Evolutionary conservation across 2,329 filamentous ascomycete genomes (phyloP).

Genomic region (Rutstroemia sp.): DNA sequence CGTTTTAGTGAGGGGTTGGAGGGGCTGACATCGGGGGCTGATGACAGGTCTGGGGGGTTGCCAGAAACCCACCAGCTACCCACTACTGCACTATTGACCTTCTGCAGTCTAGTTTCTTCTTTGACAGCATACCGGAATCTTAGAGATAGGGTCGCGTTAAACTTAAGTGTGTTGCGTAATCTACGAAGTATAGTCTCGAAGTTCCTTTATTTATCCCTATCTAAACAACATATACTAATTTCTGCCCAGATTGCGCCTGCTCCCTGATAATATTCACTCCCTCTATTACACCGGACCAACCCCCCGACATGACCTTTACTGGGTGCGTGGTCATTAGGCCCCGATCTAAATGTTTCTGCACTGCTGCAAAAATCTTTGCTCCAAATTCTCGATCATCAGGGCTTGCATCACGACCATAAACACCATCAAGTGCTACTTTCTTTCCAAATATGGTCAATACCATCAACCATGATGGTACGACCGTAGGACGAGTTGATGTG

Average conservation of each 20-base stretch:
- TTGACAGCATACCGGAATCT: too few species aligned
- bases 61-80: too few species aligned
- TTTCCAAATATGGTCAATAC: constrained; percentile 25
- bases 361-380: neutral
- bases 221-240: neutral
- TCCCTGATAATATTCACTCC: neutral
- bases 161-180: neutral
- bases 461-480: constrained; percentile 28
- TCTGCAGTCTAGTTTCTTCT: too few species aligned
- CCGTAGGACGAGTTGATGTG: constrained; percentile 6
- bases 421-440: constrained; percentile 7
- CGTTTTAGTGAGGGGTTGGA: too few species aligned
- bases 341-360: neutral
- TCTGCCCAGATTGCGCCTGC: neutral
- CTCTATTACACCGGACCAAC: neutral
- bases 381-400: neutral
- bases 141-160: too few species aligned
- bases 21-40: too few species aligned
- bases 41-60: too few species aligned
- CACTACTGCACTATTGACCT: too few species aligned
- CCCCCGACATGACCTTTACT: neutral
- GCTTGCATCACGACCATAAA: neutral
- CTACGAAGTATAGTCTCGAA: neutral
- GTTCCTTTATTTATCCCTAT: neutral
- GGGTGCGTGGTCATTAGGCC: neutral